Evolutionary conservation across 176 grass and related monocot species (phyloP), one percentile per base, ranked within the genome.

Genomic region (Leersia perrieri): DNA sequence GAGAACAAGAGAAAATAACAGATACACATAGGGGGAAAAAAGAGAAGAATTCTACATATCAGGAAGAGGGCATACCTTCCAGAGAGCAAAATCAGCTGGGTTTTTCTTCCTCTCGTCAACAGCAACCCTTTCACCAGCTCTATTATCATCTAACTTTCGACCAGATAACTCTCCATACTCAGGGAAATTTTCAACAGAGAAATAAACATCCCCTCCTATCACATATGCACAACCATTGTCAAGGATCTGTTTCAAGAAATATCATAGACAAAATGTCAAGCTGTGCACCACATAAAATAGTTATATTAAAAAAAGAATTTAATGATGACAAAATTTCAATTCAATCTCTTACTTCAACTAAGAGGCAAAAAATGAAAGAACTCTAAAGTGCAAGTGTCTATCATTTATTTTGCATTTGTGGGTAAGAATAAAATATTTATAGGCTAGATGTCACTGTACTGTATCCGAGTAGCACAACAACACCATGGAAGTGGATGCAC

Each of bases 71-170:
- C 9, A 6, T 91, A 95, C 95, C 88, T 98, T 98, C 95, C 95
- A 98, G 44, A 98, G 72, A 75, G 95, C 90, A 91, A 98, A 98
- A 86, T 98, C 95, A 91, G 92, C 92, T 85, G 92, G 90, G 55
- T 98, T 93, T 88, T 78, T 84, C 86, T 98, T 98, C 74, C 95
- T 90, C n/a, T 89, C 86, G 78, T 98, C 92, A 70, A 98, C 81
- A 32, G 88, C 71, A 83, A 98, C 90, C 77, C 95, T 98, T 92
- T 98, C 95, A 30, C 95, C 95, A 68, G 92, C 90, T 86, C 92
- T 86, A 88, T 98, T 98, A 55, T 98, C 95, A 84, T 98, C 92
- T 86, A 98, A 58, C 66, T 92, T 98, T 80, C 95, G 88, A 72
- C 95, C 95, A 86, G 90, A 98, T 49, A 98, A 80, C 41, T 32